Evolutionary conservation across 1,284 basidiomycete species (phyloP), one percentile per base, ranked within the genome.

Genomic region (Rhodofomes roseus): DNA sequence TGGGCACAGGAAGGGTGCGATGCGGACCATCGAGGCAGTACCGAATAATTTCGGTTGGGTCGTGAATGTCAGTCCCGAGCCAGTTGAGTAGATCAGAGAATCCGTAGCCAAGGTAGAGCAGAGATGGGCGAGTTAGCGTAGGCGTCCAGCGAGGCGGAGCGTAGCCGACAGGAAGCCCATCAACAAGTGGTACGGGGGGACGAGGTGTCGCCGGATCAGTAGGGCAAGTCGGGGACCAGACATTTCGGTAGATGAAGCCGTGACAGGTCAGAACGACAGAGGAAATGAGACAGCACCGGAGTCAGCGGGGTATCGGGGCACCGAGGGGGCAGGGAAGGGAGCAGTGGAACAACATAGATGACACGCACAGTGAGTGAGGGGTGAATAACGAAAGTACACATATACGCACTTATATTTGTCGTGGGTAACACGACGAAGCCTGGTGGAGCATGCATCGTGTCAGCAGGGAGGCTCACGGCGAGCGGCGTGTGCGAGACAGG

Each of bases 401-500:
- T 48, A 8, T 48, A 48, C 46, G 46, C 46, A 48, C 46, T 29
- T 7, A 22, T 48, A 29, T 48, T 29, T 34, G 31, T 34, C 0
- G 66, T 51, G n/a, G 56, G 22, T 23, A 23, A 27, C 4, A 75
- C 56, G 37, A 79, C 48, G 62, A 75, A 83, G 23, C 85, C 85
- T 84, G 27, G 12, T 54, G 29, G 44, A 63, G 44, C 25, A 50
- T 34, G 4, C 11, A 58, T 20, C 60, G 55, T 60, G 40, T 60
- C 44, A 36, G 55, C 63, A 59, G 25, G 58, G 60, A 46, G 43
- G 29, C n/a, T 48, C 48, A 22, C 57, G 55, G 31, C 60, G 39
- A 36, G 9, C 16, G 27, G 50, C 20, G 16, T 25, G 57, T 9
- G 29, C 31, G 16, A 25, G 9, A 5, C 27, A 14, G 3, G 8